phyloP scores from a whole-genome alignment of 495 filamentous ascomycete genomes.

The Daldinia childiae region DNA sequence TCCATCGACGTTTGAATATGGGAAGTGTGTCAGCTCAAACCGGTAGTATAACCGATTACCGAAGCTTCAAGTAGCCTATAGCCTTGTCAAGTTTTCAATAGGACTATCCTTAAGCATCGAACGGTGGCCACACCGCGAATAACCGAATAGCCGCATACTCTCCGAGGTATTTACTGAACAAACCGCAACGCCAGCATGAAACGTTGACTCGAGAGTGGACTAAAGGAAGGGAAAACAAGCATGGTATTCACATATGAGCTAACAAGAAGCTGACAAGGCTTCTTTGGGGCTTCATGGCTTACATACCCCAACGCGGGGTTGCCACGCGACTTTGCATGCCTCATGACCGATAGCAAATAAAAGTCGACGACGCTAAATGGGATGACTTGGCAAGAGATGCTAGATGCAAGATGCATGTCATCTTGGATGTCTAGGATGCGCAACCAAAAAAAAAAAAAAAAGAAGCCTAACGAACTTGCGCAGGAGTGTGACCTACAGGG shows the following conservation, averaged over 20 bases:
- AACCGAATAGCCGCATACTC: conserved; percentile 9
- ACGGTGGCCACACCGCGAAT: conserved; percentile 3
- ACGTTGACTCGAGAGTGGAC: background rate
- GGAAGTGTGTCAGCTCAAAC: background rate
- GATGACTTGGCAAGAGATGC: conserved; percentile 6
- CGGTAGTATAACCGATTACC: background rate
- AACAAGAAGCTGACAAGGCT: conserved; percentile 12
- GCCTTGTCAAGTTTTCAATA: background rate
- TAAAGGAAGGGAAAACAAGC: conserved; percentile 13
- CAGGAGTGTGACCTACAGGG: background rate
- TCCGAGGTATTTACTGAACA: conserved; percentile 1
- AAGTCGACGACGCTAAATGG: conserved; percentile 8
- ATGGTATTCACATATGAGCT: conserved; percentile 20
- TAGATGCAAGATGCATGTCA: conserved; percentile 38
- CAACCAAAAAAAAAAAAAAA: background rate
- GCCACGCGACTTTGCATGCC: conserved; percentile 41
- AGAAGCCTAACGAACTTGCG: background rate
- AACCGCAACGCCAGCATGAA: conserved; percentile 22
- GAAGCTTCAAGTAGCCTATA: background rate
- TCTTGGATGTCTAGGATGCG: conserved; percentile 10
- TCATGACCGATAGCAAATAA: conserved; percentile 34
- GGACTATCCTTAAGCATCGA: background rate
- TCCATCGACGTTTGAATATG: background rate
- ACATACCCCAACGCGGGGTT: conserved; percentile 39
- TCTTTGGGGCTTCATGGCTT: conserved; percentile 27